phyloP scores from a whole-genome alignment of 805 yeast genomes.

The Pichia thaimueangensis region DNA sequence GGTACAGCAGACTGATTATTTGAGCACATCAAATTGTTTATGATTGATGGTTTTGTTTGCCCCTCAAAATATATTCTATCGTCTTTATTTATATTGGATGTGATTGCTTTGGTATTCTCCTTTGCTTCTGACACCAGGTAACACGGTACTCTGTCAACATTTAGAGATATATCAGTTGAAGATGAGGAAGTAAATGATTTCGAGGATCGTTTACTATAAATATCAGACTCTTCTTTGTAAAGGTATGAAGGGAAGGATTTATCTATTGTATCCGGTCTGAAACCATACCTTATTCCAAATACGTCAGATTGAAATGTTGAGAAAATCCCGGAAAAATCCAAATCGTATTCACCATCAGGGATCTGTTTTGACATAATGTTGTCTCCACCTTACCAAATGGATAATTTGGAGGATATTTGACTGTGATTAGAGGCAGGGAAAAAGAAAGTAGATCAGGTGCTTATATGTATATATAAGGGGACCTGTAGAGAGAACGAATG shows the following conservation, averaged over 20 bases:
- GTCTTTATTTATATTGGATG: conserved; percentile 8
- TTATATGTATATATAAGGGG: no score
- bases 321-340: conserved; percentile 27
- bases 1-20: neutral
- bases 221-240: conserved; percentile 2
- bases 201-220: neutral
- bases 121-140: conserved; percentile 21
- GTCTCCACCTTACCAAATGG: neutral
- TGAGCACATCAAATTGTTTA: neutral
- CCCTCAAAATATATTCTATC: conserved; percentile 29
- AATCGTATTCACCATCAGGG: conserved; percentile 33
- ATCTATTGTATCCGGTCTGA: conserved; percentile 30
- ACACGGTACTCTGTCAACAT: neutral
- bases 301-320: conserved; percentile 16
- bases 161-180: neutral
- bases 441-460: no score
- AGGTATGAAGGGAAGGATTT: conserved; percentile 16
- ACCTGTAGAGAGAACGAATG: no score
- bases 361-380: conserved; percentile 10
- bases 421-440: no score
- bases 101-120: conserved; percentile 16
- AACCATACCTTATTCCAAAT: conserved; percentile 30
- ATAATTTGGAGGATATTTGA: no score
- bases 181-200: neutral
- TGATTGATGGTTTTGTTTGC: neutral